These are phyloP conservation scores for Scytalidium lignicola DNA, from an alignment of 2,329 filamentous ascomycete species.

Conservation along the genomic window DNA sequence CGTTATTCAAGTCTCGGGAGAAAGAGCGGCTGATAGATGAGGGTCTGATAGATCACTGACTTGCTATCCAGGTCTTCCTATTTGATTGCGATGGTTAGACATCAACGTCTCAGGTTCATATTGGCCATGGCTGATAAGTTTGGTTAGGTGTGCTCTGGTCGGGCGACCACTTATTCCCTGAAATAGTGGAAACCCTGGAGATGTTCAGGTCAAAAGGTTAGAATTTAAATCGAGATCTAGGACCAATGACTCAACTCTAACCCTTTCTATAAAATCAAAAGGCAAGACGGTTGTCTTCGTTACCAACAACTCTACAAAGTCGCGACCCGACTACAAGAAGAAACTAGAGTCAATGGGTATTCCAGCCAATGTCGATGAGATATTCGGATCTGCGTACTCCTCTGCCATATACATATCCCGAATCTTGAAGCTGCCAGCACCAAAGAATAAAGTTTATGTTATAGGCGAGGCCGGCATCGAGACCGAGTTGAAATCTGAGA, in stretches of 20 bases:
- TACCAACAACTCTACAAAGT: slow-evolving; percentile 98
- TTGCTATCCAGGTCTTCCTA: slow-evolving; percentile 66
- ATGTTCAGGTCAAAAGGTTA: slow-evolving; percentile 76
- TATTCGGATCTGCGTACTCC: slow-evolving; percentile 90
- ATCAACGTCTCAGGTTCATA: slow-evolving; percentile 1
- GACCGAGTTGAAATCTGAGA: slow-evolving; percentile 76
- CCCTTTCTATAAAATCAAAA: slow-evolving; percentile 32
- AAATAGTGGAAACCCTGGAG: slow-evolving; percentile 78
- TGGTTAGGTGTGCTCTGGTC: slow-evolving; percentile 86
- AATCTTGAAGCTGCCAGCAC: slow-evolving; percentile 72
- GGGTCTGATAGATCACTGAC: slow-evolving; percentile 14
- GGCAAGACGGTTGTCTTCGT: slow-evolving; percentile 94
- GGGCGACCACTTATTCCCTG: slow-evolving; percentile 82
- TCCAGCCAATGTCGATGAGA: slow-evolving; percentile 74
- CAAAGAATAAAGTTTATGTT: slow-evolving; percentile 90
- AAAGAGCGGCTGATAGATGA: slow-evolving; percentile 1
- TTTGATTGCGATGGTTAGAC: slow-evolving; percentile 88
- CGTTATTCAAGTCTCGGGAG: slow-evolving; percentile 36
- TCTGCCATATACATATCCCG: slow-evolving; percentile 92
- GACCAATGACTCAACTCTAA: neutral
- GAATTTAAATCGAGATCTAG: slow-evolving; percentile 10
- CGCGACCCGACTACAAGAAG: slow-evolving; percentile 84
- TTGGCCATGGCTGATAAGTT: slow-evolving; percentile 12
- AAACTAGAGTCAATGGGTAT: slow-evolving; percentile 83
- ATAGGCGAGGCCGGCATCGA: slow-evolving; percentile 90